Percentiles rank a stretch among this genome's conserved stretches.
Conservation (phyloP, 305 asterid genomes). For the Fraxinus dipetala region DNA sequence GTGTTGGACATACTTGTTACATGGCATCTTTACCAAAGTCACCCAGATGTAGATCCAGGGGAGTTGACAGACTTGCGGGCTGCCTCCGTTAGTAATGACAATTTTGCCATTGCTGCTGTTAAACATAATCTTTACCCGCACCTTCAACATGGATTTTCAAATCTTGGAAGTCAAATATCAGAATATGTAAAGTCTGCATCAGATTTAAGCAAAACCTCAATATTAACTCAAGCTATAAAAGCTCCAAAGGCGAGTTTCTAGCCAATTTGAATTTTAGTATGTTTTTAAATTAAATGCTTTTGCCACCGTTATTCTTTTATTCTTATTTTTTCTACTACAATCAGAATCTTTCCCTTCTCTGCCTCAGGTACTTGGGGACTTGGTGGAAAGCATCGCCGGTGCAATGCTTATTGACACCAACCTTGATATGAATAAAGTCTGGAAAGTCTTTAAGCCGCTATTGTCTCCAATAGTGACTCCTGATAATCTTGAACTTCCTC, state of each 20-base stretch:
- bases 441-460: constrained; percentile 72
- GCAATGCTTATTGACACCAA: constrained; percentile 83
- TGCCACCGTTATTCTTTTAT: not conserved
- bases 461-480: constrained; percentile 96
- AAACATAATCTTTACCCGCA: constrained; percentile 60
- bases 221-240: constrained; percentile 52
- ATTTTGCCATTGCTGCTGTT: constrained; percentile 82
- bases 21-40: constrained; percentile 65
- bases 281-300: not conserved
- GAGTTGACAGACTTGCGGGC: constrained; percentile 91
- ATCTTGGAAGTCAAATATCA: constrained; percentile 54
- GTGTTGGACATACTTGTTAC: constrained; percentile 85
- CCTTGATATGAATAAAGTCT: constrained; percentile 64
- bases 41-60: constrained; percentile 78
- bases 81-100: constrained; percentile 84
- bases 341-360: not conserved
- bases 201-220: constrained; percentile 32
- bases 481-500: constrained; percentile 81
- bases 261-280: not conserved
- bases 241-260: constrained; percentile 66
- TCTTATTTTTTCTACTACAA: not conserved
- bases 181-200: constrained; percentile 50
- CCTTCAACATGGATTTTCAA: constrained; percentile 59
- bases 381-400: constrained; percentile 93
- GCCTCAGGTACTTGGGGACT: constrained; percentile 80